Percentiles rank a stretch among this genome's conserved stretches.
Conservation (phyloP, 768 basidiomycete species). For the Hygrophorus russula region DNA sequence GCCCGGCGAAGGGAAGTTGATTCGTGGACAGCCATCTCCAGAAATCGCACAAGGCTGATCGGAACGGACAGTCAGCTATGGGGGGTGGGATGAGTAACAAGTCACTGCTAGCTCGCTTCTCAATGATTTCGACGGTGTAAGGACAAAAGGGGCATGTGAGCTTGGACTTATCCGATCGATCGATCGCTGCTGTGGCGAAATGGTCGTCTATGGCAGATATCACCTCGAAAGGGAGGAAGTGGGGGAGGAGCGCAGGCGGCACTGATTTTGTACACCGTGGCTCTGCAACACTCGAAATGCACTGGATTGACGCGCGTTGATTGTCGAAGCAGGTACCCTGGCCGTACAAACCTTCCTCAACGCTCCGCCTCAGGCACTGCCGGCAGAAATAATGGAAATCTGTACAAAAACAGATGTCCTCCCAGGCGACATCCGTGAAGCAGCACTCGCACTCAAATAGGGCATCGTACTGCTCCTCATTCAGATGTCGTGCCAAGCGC, state of each 20-base stretch:
- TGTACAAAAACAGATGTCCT: constrained; percentile 1
- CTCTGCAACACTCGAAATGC: background rate
- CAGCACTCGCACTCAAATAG: constrained; percentile 2
- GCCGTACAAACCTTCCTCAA: background rate
- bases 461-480: background rate
- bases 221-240: background rate
- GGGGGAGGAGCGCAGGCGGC: background rate
- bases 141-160: constrained; percentile 2
- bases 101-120: no score
- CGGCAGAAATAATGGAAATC: constrained; percentile 3
- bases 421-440: constrained; percentile 2
- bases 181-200: background rate
- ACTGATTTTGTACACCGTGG: background rate
- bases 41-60: background rate
- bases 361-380: background rate
- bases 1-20: background rate
- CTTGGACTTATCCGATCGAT: background rate
- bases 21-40: background rate
- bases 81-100: no score
- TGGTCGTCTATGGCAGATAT: constrained; percentile 1
- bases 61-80: no score
- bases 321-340: background rate
- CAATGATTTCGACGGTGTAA: background rate
- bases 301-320: background rate
- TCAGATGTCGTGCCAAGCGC: background rate